Conservation (phyloP, 2,329 filamentous ascomycete species). For the Tympanopsis confertula region DNA sequence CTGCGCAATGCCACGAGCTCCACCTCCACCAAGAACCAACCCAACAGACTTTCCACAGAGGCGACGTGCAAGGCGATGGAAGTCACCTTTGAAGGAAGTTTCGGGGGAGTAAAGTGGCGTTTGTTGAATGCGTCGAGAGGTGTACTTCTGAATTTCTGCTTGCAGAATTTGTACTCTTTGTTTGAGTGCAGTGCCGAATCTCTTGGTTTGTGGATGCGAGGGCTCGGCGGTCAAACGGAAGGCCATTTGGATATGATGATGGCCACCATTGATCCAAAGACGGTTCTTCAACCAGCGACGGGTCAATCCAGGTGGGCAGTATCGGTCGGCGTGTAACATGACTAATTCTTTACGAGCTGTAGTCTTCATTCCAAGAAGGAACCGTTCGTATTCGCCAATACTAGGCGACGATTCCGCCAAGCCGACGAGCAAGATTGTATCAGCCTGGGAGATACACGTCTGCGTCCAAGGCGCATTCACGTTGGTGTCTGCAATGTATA, state of each 20-base stretch:
- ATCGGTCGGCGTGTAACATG: conserved; percentile 77
- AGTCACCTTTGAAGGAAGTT: conserved; percentile 89
- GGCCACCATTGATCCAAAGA: conserved; percentile 95
- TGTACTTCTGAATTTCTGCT: conserved; percentile 97
- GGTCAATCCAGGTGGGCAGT: conserved; percentile 73
- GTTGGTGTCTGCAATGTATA: conserved; percentile 95
- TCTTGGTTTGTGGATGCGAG: conserved; percentile 62
- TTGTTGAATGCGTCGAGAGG: conserved; percentile 80
- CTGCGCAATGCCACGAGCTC: conserved; percentile 82
- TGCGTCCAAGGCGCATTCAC: conserved; percentile 98
- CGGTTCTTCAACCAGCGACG: conserved; percentile 83
- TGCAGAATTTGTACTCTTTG: conserved; percentile 88
- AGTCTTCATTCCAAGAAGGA: conserved; percentile 92
- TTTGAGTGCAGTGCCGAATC: conserved; percentile 76
- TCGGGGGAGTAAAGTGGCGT: conserved; percentile 76
- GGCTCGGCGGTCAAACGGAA: conserved; percentile 69
- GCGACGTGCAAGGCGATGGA: conserved; percentile 79
- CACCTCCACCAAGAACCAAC: conserved; percentile 84
- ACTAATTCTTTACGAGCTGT: conserved; percentile 90
- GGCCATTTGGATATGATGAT: conserved; percentile 95
- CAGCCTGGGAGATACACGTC: conserved; percentile 91
- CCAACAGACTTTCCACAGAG: conserved; percentile 91
- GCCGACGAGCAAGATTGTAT: conserved; percentile 87
- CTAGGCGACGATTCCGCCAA: conserved; percentile 79
- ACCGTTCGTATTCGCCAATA: conserved; percentile 93